Evolutionary conservation across 169 alveolate genomes (phyloP).

Genomic region (Eimeria mitis): DNA sequence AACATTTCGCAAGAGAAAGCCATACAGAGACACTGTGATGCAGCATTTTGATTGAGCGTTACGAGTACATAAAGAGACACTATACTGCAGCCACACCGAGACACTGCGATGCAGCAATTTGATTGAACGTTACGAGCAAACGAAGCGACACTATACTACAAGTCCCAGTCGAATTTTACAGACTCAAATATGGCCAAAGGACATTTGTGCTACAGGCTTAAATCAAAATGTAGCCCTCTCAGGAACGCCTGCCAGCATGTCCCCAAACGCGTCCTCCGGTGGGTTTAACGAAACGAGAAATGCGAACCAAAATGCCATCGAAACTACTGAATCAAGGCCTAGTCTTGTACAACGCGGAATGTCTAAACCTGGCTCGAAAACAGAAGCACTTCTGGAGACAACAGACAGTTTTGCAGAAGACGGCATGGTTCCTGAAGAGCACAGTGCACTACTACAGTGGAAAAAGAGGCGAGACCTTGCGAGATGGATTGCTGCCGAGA

Average conservation of each 20-base stretch:
- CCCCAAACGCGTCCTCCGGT: not conserved
- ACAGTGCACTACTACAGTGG: not conserved
- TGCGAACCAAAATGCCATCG: not conserved
- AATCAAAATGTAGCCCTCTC: not conserved
- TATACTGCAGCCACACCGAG: no score
- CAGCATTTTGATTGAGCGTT: not conserved
- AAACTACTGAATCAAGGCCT: not conserved
- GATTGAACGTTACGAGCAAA: not conserved
- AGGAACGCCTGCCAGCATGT: not conserved
- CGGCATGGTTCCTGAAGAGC: not conserved
- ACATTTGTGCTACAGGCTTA: slow-evolving; percentile 4
- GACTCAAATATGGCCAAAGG: not conserved
- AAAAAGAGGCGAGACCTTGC: not conserved
- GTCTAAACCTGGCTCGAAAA: not conserved
- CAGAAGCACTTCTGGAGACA: not conserved
- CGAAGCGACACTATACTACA: not conserved
- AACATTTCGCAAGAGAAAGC: no score
- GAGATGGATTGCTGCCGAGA: not conserved
- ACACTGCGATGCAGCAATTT: no score
- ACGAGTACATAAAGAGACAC: not conserved
- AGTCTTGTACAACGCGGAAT: not conserved
- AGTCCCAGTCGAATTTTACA: not conserved
- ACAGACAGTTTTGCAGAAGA: not conserved
- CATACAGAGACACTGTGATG: not conserved
- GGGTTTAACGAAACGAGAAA: not conserved